These are phyloP conservation scores for Saccharomyces jurei DNA, from an alignment of 805 yeast genomes.

Conservation along the genomic window DNA sequence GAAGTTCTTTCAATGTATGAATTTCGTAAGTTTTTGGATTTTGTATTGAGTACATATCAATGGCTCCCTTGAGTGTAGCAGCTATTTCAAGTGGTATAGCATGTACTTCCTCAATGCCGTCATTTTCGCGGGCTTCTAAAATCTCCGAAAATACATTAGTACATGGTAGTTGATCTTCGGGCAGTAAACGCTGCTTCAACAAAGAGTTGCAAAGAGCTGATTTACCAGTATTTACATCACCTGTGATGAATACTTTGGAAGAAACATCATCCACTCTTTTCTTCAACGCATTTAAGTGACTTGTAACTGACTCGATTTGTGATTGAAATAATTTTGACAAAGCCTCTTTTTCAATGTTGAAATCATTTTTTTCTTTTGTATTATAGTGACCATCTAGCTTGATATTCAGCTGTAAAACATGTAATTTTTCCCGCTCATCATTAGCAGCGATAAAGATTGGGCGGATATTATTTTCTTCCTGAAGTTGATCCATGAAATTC, in stretches of 20 bases:
- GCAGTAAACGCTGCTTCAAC: slow-evolving; percentile 65
- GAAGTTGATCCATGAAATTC: slow-evolving; percentile 43
- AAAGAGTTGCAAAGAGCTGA: slow-evolving; percentile 92
- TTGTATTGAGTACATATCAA: slow-evolving; percentile 28
- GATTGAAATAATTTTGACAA: slow-evolving; percentile 62
- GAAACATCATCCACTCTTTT: slow-evolving; percentile 85
- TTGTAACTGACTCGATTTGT: slow-evolving; percentile 54
- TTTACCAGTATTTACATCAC: slow-evolving; percentile 94
- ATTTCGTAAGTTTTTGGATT: slow-evolving; percentile 62
- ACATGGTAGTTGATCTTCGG: slow-evolving; percentile 97
- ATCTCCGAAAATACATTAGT: slow-evolving; percentile 95
- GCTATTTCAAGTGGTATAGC: slow-evolving; percentile 59
- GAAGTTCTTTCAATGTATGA: slow-evolving; percentile 47
- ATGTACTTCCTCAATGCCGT: slow-evolving; percentile 81
- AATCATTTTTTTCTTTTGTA: slow-evolving; percentile 28
- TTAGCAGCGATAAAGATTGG: slow-evolving; percentile 57
- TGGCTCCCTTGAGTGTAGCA: slow-evolving; percentile 20
- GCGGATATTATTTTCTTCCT: slow-evolving; percentile 47
- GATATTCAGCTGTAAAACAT: slow-evolving; percentile 21
- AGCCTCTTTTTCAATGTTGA: slow-evolving; percentile 57
- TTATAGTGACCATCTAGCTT: slow-evolving; percentile 21
- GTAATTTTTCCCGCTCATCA: slow-evolving; percentile 22
- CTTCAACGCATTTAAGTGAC: slow-evolving; percentile 62
- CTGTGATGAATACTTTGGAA: slow-evolving; percentile 91
- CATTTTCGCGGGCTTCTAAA: slow-evolving; percentile 70